Base-by-base conservation (phyloP, 371 early-diverging fungal species). In the Mucor lusitanicus region DNA sequence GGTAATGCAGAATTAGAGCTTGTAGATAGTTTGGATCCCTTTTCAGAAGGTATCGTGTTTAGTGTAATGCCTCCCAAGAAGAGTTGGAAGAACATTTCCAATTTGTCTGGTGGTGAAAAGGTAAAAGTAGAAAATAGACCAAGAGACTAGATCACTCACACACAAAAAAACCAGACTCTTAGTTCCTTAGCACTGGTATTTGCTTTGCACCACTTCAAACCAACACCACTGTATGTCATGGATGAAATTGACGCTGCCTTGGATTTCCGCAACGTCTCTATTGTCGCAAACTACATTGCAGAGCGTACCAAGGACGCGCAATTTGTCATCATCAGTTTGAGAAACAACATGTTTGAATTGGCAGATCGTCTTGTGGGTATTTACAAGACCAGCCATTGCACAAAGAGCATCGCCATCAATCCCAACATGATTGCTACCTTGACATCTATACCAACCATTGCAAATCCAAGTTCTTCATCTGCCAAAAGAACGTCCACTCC, bases 181-280 rank as follows among this genome's bases (percentile, higher is more conserved):
- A 94, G 95, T 75, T 99, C 99, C 19, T 85, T 99, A 39, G 98
- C 99, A 2, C 88, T 99, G 39, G 99, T 99, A 13, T 99, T 99
- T 89, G 99, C 99, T 0, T 87, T 99, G 56, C 99, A 99, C 78
- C 98, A 96, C 77, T 99, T 92, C 88, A 97, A 97, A 71, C 99
- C 99, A 3, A 99, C 99, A 11, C 99, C 99, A 15, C 84, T 99
- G 23, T 99, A 99, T 81, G 96, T 99, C 21, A 99, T 99, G 99
- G 99, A 99, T 83, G 99, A 99, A 81, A 99, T 99, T 71, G 99
- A 99, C 79, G 99, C 99, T 0, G 99, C 99, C 2, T 84, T 99
- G 46, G 99, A 99, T 79, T 99, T 98, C 84, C 91, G 99, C 67
- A 99, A 99, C 80, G 99, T 99, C 9, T 96, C 98, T 32, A 97